A percentile compares a stretch with the other conserved stretches of the same genome.
phyloP scores from a whole-genome alignment of 2,329 filamentous ascomycete species.

The Leptoxyphium fumago region DNA sequence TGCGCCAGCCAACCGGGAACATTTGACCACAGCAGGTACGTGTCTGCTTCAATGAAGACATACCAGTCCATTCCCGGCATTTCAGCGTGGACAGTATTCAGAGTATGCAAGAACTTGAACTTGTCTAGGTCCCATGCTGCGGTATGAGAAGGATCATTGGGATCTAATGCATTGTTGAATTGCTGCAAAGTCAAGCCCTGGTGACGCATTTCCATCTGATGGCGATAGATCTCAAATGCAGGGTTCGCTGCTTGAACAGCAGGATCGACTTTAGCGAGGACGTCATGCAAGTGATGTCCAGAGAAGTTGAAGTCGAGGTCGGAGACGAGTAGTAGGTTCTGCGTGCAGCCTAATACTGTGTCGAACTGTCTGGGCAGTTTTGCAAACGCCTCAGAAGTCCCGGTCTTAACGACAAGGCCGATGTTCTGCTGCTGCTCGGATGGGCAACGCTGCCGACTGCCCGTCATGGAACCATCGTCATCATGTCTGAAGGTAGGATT shows the following conservation, averaged over 20 bases:
- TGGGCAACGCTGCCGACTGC: too few species aligned
- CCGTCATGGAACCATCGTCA: too few species aligned
- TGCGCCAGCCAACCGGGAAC: conserved; percentile 35
- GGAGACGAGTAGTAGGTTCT: conserved; percentile 32
- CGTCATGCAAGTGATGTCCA: conserved; percentile 24
- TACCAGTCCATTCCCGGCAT: conserved; percentile 38
- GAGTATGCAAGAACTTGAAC: conserved; percentile 43
- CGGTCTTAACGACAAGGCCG: conserved; percentile 40
- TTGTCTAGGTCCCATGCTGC: conserved; percentile 41
- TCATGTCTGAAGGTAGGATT: too few species aligned
- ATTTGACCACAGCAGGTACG: conserved; percentile 32
- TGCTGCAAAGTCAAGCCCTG: conserved; percentile 15
- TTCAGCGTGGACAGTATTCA: conserved; percentile 34
- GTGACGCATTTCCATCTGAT: conserved; percentile 15
- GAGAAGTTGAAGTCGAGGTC: conserved; percentile 34
- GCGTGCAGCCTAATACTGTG: conserved; percentile 38
- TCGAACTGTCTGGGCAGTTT: conserved; percentile 43
- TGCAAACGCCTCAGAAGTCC: conserved; percentile 40
- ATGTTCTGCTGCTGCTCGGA: too few species aligned
- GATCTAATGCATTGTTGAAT: conserved; percentile 5
- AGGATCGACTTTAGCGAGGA: conserved; percentile 15
- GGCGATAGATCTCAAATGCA: conserved; percentile 21
- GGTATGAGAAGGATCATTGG: not conserved
- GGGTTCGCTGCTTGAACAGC: conserved; percentile 14
- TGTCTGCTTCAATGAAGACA: conserved; percentile 43